Conservation (phyloP, 116 monocot genomes). For the Posidonia oceanica region DNA sequence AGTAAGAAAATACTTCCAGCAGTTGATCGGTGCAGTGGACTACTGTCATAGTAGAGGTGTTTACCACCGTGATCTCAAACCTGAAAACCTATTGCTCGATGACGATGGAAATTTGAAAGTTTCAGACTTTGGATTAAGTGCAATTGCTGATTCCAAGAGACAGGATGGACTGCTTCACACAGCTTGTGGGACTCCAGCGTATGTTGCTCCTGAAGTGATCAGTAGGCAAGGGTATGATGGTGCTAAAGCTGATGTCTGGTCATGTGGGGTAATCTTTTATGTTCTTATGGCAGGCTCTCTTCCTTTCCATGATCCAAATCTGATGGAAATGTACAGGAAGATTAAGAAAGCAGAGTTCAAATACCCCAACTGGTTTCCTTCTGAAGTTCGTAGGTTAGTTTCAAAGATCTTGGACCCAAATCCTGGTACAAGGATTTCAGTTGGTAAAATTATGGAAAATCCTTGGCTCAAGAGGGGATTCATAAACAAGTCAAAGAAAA, state of each 20-base stretch:
- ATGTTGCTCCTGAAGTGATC: constrained; percentile 48
- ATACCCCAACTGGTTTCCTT: constrained; percentile 67
- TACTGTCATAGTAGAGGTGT: constrained; percentile 79
- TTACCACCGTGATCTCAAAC: constrained; percentile 82
- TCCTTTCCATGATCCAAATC: constrained; percentile 50
- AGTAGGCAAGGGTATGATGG: constrained; percentile 43
- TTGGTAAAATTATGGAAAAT: constrained; percentile 48
- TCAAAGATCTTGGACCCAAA: constrained; percentile 47
- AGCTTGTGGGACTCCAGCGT: constrained; percentile 48
- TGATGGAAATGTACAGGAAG: constrained; percentile 65
- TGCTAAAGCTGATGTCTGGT: constrained; percentile 64
- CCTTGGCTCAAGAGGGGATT: constrained; percentile 54
- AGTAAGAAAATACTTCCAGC: constrained; percentile 62
- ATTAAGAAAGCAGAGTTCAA: constrained; percentile 58
- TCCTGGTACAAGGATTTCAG: constrained; percentile 37
- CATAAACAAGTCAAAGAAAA: not conserved
- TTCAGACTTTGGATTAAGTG: constrained; percentile 70
- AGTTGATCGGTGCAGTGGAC: constrained; percentile 61
- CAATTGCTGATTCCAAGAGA: constrained; percentile 26
- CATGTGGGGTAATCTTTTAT: constrained; percentile 59
- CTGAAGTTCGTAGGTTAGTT: constrained; percentile 32
- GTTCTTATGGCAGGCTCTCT: constrained; percentile 55
- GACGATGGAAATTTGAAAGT: constrained; percentile 67
- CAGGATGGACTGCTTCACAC: constrained; percentile 46
- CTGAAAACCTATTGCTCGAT: constrained; percentile 73